Evolutionary conservation across 306 rosid species (phyloP).

Genomic region (Inga leiocalycina): DNA sequence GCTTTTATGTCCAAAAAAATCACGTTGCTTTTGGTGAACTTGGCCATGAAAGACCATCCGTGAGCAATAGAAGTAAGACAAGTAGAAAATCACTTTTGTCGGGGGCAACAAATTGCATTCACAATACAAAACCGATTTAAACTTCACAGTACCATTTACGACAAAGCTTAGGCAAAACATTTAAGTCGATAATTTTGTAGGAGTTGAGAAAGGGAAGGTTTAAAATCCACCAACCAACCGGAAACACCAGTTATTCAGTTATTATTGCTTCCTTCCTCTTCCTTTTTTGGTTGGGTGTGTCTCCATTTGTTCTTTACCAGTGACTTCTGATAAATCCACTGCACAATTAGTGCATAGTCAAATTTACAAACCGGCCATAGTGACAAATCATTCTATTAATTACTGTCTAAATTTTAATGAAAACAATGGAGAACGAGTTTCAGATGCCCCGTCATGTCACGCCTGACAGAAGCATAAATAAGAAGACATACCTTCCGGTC

Average conservation of each 20-base stretch:
- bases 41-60: not conserved
- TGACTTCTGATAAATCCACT: slow-evolving; percentile 75
- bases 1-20: not conserved
- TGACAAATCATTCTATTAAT: slow-evolving; percentile 25
- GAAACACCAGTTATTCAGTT: slow-evolving; percentile 34
- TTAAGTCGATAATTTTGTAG: not conserved
- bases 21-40: not conserved
- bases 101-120: not conserved
- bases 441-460: slow-evolving; percentile 13
- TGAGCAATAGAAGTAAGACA: not conserved
- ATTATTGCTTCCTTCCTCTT: slow-evolving; percentile 79
- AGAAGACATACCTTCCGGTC: slow-evolving; percentile 76
- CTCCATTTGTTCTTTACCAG: slow-evolving; percentile 79
- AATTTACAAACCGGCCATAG: not conserved
- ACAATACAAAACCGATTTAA: not conserved
- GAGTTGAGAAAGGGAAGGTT: not conserved
- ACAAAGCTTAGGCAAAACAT: not conserved
- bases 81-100: not conserved
- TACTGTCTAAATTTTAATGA: not conserved
- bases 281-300: slow-evolving; percentile 80
- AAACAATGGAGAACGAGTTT: not conserved
- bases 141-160: not conserved
- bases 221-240: slow-evolving; percentile 10
- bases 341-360: slow-evolving; percentile 31
- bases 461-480: slow-evolving; percentile 31